Evolutionary conservation across 768 basidiomycete species (phyloP).

Genomic region (Filobasidium floriforme): DNA sequence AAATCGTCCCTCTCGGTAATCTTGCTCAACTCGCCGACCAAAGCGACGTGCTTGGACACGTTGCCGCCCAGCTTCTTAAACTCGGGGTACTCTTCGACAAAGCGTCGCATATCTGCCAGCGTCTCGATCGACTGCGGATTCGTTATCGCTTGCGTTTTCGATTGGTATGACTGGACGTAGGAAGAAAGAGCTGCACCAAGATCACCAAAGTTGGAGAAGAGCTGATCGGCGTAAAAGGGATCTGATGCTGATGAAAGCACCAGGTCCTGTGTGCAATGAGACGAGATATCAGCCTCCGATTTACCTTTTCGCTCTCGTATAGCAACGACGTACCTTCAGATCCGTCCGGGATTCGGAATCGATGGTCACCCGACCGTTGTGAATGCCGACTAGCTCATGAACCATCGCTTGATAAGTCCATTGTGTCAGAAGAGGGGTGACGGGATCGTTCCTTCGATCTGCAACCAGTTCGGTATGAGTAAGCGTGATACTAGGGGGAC

Average conservation of each 20-base stretch:
- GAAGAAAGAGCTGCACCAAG: slow-evolving; percentile 81
- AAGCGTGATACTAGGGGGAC: neutral
- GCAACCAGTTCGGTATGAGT: neutral
- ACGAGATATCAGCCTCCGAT: neutral
- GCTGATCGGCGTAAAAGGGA: slow-evolving; percentile 84
- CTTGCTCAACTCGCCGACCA: slow-evolving; percentile 91
- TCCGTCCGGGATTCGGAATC: slow-evolving; percentile 83
- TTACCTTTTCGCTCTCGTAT: neutral
- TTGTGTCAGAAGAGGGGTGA: slow-evolving; percentile 89
- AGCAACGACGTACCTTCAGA: slow-evolving; percentile 56
- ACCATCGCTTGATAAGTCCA: slow-evolving; percentile 99
- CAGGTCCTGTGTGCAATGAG: slow-evolving; percentile 60
- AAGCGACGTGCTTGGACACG: slow-evolving; percentile 94
- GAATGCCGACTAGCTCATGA: slow-evolving; percentile 85
- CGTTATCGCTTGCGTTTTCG: slow-evolving; percentile 33
- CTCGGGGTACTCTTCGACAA: slow-evolving; percentile 97
- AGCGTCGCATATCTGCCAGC: slow-evolving; percentile 91
- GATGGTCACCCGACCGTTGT: slow-evolving; percentile 79
- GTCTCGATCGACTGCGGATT: slow-evolving; percentile 76
- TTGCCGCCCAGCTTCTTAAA: slow-evolving; percentile 94
- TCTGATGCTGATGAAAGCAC: slow-evolving; percentile 85
- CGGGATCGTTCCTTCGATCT: slow-evolving; percentile 93
- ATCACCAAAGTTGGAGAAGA: slow-evolving; percentile 91
- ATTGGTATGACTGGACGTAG: slow-evolving; percentile 80
- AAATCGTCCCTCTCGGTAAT: slow-evolving; percentile 78